Base-by-base conservation (phyloP, 2,329 filamentous ascomycete genomes). In the Cordyceps sp. region DNA sequence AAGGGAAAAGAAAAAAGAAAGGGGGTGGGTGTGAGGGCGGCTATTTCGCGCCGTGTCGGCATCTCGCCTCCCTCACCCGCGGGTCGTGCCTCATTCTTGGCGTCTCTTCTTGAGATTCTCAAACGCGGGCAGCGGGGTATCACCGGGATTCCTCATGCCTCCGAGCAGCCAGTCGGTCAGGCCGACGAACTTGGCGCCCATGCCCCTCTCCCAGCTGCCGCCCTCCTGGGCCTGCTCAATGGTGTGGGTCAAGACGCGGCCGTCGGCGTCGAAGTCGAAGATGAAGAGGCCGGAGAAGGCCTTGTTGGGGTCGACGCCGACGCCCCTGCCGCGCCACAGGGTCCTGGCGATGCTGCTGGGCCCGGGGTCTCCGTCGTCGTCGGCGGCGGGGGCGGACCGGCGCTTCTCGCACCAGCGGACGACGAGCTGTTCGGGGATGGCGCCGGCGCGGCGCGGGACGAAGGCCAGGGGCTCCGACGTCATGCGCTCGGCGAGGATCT, bases 101-200 rank as follows among this genome's bases (percentile, higher is more conserved):
- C 37, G 33, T 32, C 41, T 42, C 36, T 42, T 46, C 33, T 38
- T 41, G 17, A 52, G 29, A 16, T 44, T 43, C 34, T 52, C 47
- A 43, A 55, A 58, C 46, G 49, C 49, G 15, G 54, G 54, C 40
- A 54, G 43, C 20, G 49, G 52, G 20, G 43, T 45, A 23, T 49
- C 48, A 7, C 41, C 38, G 5, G 53, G 49, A 30, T 50, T 42
- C 27, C 43, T 48, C 42, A 86, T 78, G 31, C 79, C 79, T 3
- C 86, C 85, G 25, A 96, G 63, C 40, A 98, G 58, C 88, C 90
- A 96, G 51, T 98, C 90, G 13, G 90, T 94, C 41, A 96, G 60
- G 12, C 80, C 85, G 13, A 96, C 84, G 15, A 98, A 80, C 47
- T 78, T 82, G 16, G 82, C 78, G 18, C 81, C 73, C n/a, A 77